Conservation (phyloP, 2,329 filamentous ascomycete genomes). For the Colletotrichum chlorophyti region DNA sequence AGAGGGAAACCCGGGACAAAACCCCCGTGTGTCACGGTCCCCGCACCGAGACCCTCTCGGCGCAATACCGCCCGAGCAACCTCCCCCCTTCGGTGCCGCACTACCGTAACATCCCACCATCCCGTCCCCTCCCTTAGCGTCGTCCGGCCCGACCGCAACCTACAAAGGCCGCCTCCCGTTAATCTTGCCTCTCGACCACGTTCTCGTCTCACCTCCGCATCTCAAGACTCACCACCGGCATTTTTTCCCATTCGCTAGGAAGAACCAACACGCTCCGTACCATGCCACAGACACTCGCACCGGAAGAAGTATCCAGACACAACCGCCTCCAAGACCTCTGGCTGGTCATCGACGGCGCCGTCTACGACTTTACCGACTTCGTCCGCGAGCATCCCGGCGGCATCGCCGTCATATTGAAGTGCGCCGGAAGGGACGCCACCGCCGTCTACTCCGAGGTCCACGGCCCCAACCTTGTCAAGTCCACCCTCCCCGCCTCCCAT, state of each 20-base stretch:
- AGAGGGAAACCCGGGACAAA: conserved; percentile 1
- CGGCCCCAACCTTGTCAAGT: conserved; percentile 46
- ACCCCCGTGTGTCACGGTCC: neutral
- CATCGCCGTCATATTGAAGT: conserved; percentile 50
- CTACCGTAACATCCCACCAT: conserved; percentile 2
- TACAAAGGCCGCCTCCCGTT: neutral
- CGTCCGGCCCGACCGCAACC: conserved; percentile 4
- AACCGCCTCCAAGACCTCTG: conserved; percentile 59
- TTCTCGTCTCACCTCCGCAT: neutral
- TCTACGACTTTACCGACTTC: conserved; percentile 73
- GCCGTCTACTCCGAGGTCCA: conserved; percentile 60
- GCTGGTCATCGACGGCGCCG: conserved; percentile 69
- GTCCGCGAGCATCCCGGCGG: conserved; percentile 49
- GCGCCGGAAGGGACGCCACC: conserved; percentile 62
- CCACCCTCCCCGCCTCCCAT: conserved; percentile 51
- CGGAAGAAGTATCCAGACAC: conserved; percentile 53
- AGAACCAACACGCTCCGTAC: neutral
- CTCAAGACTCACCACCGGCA: too few species aligned
- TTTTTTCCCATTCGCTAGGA: too few species aligned
- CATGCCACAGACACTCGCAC: conserved; percentile 39
- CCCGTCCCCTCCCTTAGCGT: too few species aligned
- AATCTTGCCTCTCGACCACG: neutral
- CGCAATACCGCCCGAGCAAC: conserved; percentile 20
- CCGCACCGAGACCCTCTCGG: conserved; percentile 15
- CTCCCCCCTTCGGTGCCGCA: conserved; percentile 8